Evolutionary conservation across 2,329 filamentous ascomycete species (phyloP).

Genomic region (Zalaria obscura): DNA sequence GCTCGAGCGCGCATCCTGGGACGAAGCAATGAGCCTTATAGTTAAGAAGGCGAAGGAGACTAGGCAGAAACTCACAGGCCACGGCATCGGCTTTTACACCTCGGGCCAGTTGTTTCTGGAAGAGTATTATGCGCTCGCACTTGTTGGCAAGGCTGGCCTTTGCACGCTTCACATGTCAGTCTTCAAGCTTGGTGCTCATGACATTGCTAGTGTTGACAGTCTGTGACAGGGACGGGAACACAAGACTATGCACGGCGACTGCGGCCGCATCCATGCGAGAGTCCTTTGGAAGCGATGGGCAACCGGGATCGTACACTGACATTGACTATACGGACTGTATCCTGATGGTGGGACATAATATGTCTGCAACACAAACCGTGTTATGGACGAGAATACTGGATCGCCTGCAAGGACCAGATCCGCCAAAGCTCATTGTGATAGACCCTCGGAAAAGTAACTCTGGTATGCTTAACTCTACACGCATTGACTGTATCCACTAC

Average conservation of each 20-base stretch:
- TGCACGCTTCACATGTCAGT: slow-evolving; percentile 23
- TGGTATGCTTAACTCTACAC: no score
- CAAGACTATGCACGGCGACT: slow-evolving; percentile 16
- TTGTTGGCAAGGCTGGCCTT: slow-evolving; percentile 24
- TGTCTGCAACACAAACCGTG: background rate
- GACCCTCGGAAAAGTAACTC: background rate
- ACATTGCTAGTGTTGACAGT: background rate
- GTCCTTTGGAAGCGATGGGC: background rate
- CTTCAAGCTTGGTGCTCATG: background rate
- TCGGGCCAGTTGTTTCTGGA: slow-evolving; percentile 24
- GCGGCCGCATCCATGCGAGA: background rate
- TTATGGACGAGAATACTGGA: background rate
- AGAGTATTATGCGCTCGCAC: slow-evolving; percentile 25
- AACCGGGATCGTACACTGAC: background rate
- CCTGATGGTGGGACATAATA: background rate
- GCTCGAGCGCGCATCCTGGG: slow-evolving; percentile 21
- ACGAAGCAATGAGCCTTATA: slow-evolving; percentile 24
- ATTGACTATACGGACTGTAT: background rate
- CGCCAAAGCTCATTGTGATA: background rate
- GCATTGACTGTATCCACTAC: slow-evolving; percentile 10
- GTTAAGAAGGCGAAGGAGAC: slow-evolving; percentile 18
- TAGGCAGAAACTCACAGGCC: slow-evolving; percentile 17
- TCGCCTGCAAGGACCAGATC: background rate
- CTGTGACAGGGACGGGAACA: slow-evolving; percentile 23
- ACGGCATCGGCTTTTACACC: slow-evolving; percentile 26